Base-by-base conservation (phyloP, 257 asterid genomes). In the Knoxia roxburghii region DNA sequence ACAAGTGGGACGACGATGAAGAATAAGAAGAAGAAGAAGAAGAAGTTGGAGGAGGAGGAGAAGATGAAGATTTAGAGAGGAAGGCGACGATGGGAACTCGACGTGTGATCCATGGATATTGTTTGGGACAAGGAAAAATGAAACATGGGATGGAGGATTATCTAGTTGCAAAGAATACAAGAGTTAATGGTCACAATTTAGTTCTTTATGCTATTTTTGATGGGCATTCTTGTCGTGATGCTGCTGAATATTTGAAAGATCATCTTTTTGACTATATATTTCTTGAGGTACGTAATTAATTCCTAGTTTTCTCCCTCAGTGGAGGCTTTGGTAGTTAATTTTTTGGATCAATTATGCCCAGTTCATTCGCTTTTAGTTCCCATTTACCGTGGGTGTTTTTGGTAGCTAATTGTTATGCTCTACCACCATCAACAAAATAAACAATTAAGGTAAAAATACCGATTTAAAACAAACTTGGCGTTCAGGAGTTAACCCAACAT, bases 81-180 rank as follows among this genome's bases (percentile, higher is more conserved):
- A 26, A 15, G 58, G 64, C 21, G 18, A 51, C 20, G 58, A 50
- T 66, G 58, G 8, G 17, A 8, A 8, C 10, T 35, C 63, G 64
- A 32, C 50, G 2, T n/a, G 45, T 79, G 43, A 71, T 76, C 61
- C 78, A 77, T 13, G 85, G 89, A 13, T 77, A 41, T 65, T 77
- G 75, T 72, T 65, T 74, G 52, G 82, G 74, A 17, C 75, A 86
- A 81, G 89, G 89, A 8, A 77, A 77, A 66, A 81, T 81, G 89
- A 53, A 23, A 5, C 87, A 83, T 12, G 76, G 78, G 13, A 83
- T 86, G 87, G 92, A 86, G 68, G 87, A 86, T 53, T 80, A 48
- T 68, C 48, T 76, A 33, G 89, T 81, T 5, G 86, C 82, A 2
- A 70, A 35, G 49, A 40, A 39, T 0, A 79, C 64, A 60, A 73